phyloP scores from a whole-genome alignment of 106 monocot genomes.

The Dactylorhiza incarnata region DNA sequence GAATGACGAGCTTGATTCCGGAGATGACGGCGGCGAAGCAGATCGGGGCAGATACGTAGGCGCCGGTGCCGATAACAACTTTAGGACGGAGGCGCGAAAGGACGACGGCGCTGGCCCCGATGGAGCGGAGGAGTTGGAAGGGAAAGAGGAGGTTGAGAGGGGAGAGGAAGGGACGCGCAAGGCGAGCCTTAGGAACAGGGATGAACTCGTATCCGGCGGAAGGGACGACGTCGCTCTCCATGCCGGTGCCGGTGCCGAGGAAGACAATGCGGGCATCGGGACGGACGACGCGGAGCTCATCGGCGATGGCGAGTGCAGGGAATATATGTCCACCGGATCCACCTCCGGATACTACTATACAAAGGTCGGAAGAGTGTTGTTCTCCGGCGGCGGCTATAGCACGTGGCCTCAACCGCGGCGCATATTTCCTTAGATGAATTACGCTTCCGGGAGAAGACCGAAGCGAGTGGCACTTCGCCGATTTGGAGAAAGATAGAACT shows the following conservation, averaged over 20 bases:
- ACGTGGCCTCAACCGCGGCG: not conserved
- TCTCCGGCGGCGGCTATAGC: not conserved
- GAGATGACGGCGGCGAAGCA: constrained; percentile 31
- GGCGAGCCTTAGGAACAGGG: constrained; percentile 16
- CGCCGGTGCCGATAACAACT: constrained; percentile 32
- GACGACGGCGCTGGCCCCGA: constrained; percentile 6
- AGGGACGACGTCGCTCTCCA: constrained; percentile 24
- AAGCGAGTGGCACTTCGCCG: not conserved
- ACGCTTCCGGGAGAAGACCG: not conserved
- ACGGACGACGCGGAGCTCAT: constrained; percentile 11
- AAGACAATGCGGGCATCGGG: constrained; percentile 20
- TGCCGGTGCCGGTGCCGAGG: constrained; percentile 21
- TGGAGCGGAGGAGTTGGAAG: constrained; percentile 18
- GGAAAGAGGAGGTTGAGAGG: constrained; percentile 34
- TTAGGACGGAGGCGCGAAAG: constrained; percentile 23
- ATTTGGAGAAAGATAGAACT: not conserved
- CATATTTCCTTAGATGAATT: not conserved
- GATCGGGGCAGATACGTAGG: constrained; percentile 23
- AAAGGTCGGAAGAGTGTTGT: not conserved
- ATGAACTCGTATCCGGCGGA: constrained; percentile 24
- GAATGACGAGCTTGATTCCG: constrained; percentile 25
- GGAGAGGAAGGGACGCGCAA: constrained; percentile 20
- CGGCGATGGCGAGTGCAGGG: constrained; percentile 42
- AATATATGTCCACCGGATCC: constrained; percentile 38
- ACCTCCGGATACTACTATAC: constrained; percentile 26